These are phyloP conservation scores for Yarrowia porcina DNA, from an alignment of 805 yeast species.

Conservation along the genomic window DNA sequence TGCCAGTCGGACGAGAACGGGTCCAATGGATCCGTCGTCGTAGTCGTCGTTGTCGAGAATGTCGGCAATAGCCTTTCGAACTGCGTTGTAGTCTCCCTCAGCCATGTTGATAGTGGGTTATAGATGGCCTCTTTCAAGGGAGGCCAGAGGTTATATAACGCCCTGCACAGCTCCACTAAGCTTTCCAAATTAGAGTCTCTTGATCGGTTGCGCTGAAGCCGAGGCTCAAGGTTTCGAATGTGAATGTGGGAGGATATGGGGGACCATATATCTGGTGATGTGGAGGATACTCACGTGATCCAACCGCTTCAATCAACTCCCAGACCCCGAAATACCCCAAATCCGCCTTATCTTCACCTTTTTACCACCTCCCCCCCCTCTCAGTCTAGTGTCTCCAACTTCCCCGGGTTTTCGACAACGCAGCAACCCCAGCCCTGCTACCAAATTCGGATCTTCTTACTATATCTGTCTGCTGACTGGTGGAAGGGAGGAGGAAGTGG, in stretches of 20 bases:
- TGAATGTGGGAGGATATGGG: background rate
- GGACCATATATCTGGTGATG: background rate
- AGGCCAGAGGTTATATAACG: constrained; percentile 10
- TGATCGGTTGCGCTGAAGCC: constrained; percentile 23
- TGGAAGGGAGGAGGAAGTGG: no score
- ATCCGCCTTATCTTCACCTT: no score
- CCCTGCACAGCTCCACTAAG: constrained; percentile 3
- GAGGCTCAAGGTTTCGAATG: constrained; percentile 25
- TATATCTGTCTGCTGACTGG: constrained; percentile 7
- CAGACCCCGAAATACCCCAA: no score
- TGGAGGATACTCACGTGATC: no score
- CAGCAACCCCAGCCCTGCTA: background rate
- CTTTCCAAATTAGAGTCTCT: background rate
- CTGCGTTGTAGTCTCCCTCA: constrained; percentile 41
- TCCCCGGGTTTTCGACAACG: constrained; percentile 8
- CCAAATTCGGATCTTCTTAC: background rate
- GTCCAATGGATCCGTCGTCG: constrained; percentile 71
- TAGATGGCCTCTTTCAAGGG: background rate
- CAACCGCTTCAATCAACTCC: background rate
- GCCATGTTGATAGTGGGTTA: background rate
- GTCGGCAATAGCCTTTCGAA: constrained; percentile 39
- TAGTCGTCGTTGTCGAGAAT: constrained; percentile 47
- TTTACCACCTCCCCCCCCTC: no score
- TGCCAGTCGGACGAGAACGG: constrained; percentile 72
- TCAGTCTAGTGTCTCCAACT: constrained; percentile 10